Base-by-base conservation (phyloP, 257 asterid species). In the Parsonsia alboflavescens region DNA sequence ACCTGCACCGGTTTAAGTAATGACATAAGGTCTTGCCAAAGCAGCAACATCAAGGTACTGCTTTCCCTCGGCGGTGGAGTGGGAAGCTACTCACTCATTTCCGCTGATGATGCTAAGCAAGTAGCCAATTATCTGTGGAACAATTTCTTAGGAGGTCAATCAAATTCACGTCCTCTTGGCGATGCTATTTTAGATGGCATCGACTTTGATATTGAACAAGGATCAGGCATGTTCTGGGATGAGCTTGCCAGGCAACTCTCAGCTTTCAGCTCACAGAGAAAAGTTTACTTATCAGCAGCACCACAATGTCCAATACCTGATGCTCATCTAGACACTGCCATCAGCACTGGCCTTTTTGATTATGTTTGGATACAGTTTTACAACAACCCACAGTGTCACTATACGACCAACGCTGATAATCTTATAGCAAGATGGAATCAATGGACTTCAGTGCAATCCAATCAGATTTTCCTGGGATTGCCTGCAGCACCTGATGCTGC, bases 361-460 rank as follows among this genome's bases (percentile, higher is more conserved):
- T 87, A 78, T 26, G 78, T 91, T 9, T 87, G 91, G 93, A 71
- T 87, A 21, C 93, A 89, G 64, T 89, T 90, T 46, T 90, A 89
- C 80, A 87, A 90, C 76, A 90, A 86, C 16, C 52, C 16, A 4
- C 71, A 33, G 26, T 89, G 95, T 11, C 87, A 90, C 7, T 86
- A 78, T 17, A 13, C 82, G 0, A 67, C 58, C 6, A 62, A 84
- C 0, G 80, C 82, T 3, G 74, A 57, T 21, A 71, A 53, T 64
- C 80, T 91, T 7, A 17, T 83, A 6, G 82, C 79, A 0, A 30
- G 82, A 0, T 91, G 93, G 93, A 85, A 81, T 53, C 77, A 82
- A 80, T 77, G 78, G 69, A 8, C 78, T 21, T 67, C 80, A 0
- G 80, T 81, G 24, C 84, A 79, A 5, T 77, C 82, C 0, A 74